A percentile compares a stretch with the other conserved stretches of the same genome.
These are phyloP conservation scores for Spirogloea muscicola DNA, from an alignment of 139 green algal species.

Conservation along the genomic window DNA sequence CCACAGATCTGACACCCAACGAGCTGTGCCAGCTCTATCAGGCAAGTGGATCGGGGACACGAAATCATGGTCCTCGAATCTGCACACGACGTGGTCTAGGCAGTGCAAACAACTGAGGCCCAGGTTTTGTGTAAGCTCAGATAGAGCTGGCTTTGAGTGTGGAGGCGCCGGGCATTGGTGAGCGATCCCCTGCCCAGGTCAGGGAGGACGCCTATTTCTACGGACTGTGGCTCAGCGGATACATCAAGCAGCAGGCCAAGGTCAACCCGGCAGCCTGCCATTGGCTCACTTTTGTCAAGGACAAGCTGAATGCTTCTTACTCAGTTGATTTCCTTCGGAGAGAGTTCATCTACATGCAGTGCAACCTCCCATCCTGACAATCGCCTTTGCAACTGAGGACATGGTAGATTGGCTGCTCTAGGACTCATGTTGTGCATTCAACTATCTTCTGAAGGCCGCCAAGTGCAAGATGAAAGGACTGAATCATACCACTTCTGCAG, in stretches of 20 bases:
- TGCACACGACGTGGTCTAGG: neutral
- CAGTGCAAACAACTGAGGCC: neutral
- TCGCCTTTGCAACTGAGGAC: too few species aligned
- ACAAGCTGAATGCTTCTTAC: too few species aligned
- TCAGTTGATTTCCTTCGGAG: too few species aligned
- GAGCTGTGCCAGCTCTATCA: constrained; percentile 33
- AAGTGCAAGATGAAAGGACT: too few species aligned
- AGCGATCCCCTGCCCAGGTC: neutral
- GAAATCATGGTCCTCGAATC: neutral
- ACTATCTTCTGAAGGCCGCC: too few species aligned
- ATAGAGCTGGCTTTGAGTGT: constrained; percentile 1
- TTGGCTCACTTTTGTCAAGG: too few species aligned
- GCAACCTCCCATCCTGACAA: too few species aligned
- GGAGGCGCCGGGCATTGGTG: neutral
- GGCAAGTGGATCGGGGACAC: neutral
- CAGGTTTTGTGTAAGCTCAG: constrained; percentile 6
- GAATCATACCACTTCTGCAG: too few species aligned
- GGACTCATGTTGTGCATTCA: too few species aligned
- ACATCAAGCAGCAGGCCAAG: constrained; percentile 20
- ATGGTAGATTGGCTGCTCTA: too few species aligned
- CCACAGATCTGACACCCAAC: constrained; percentile 1
- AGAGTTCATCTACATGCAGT: too few species aligned
- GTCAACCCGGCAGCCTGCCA: too few species aligned
- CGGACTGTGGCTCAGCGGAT: constrained; percentile 7
- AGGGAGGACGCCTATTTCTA: constrained; percentile 3